These are phyloP conservation scores for Schizophyllum commune DNA, from an alignment of 1,284 basidiomycete species.

Conservation along the genomic window DNA sequence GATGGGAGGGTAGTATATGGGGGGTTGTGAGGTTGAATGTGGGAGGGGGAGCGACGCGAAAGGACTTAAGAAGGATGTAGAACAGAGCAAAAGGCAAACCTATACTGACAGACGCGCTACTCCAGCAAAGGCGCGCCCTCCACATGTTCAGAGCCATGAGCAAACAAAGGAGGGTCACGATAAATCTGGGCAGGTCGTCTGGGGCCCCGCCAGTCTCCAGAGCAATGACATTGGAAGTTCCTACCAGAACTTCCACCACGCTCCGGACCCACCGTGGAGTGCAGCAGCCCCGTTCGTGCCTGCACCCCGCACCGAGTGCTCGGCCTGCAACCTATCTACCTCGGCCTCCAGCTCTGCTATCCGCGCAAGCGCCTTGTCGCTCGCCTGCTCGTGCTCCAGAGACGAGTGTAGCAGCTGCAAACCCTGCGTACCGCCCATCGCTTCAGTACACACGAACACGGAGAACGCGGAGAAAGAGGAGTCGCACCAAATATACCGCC, in stretches of 20 bases:
- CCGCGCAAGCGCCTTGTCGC: conserved; percentile 47
- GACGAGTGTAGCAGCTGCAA: conserved; percentile 54
- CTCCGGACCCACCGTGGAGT: no score
- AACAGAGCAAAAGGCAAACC: not conserved
- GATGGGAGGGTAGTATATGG: conserved; percentile 72
- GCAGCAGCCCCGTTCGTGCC: no score
- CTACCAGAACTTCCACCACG: not conserved
- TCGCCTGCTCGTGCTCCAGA: conserved; percentile 62
- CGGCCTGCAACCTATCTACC: conserved; percentile 27
- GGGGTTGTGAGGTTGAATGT: conserved; percentile 21
- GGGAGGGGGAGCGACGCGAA: not conserved
- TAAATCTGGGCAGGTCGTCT: no score
- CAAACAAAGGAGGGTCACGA: no score
- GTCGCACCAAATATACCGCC: conserved; percentile 63
- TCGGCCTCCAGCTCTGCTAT: conserved; percentile 53
- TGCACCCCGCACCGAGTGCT: no score
- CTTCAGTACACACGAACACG: not conserved
- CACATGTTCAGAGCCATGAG: no score
- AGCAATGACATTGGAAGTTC: not conserved
- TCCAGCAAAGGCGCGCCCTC: no score
- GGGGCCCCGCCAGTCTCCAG: no score
- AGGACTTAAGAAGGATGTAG: no score
- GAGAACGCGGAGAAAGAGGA: conserved; percentile 2
- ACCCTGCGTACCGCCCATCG: conserved; percentile 34
- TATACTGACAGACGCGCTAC: no score